A percentile compares a stretch with the other conserved stretches of the same genome.
These are phyloP conservation scores for Plasmodium sp. DNA, from an alignment of 169 alveolate genomes.

Conservation along the genomic window DNA sequence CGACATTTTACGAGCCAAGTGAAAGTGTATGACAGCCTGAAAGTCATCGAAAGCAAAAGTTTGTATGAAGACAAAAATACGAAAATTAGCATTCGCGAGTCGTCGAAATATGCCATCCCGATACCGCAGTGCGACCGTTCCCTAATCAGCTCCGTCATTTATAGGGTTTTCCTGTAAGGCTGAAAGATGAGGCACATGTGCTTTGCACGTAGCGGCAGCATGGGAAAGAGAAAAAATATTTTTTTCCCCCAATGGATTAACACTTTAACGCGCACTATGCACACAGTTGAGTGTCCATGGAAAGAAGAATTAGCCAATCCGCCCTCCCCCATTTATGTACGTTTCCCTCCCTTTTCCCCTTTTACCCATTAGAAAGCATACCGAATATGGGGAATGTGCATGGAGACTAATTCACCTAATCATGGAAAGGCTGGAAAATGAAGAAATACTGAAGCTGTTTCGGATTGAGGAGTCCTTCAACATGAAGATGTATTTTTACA, in stretches of 20 bases:
- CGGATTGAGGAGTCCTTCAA: slow-evolving; percentile 83
- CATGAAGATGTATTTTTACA: slow-evolving; percentile 79
- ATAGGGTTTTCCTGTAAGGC: slow-evolving; percentile 38
- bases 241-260: background rate
- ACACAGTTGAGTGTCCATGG: background rate
- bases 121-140: slow-evolving; percentile 74
- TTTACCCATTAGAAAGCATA: slow-evolving; percentile 42
- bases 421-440: slow-evolving; percentile 84
- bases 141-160: slow-evolving; percentile 46
- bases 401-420: slow-evolving; percentile 80
- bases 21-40: slow-evolving; percentile 64
- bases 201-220: background rate
- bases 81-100: slow-evolving; percentile 59
- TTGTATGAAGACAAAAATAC: slow-evolving; percentile 71
- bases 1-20: slow-evolving; percentile 48
- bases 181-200: background rate
- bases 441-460: slow-evolving; percentile 76
- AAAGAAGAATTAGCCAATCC: background rate
- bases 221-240: background rate
- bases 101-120: slow-evolving; percentile 65
- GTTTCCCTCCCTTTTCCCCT: background rate
- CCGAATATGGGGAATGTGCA: slow-evolving; percentile 81
- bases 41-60: slow-evolving; percentile 54
- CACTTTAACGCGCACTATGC: background rate
- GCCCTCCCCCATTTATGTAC: background rate